phyloP scores from a whole-genome alignment of 2,329 filamentous ascomycete species.

The Colletotrichum sp. region DNA sequence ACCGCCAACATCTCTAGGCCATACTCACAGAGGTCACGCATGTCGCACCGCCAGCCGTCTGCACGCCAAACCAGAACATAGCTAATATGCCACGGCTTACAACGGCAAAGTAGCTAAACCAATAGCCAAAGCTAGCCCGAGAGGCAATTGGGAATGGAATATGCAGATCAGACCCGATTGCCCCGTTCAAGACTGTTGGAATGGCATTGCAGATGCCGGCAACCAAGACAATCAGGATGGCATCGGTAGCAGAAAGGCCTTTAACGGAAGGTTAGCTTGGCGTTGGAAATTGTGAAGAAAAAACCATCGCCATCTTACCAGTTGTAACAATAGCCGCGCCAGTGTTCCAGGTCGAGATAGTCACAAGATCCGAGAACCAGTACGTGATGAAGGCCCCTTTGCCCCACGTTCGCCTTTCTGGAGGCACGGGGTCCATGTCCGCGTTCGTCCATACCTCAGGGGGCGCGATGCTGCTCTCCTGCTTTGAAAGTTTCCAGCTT shows the following conservation, averaged over 20 bases:
- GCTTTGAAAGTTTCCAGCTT: constrained; percentile 21
- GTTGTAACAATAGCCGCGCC: constrained; percentile 33
- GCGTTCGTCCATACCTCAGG: constrained; percentile 39
- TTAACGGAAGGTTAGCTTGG: not conserved
- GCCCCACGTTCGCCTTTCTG: constrained; percentile 48
- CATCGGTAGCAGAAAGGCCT: constrained; percentile 47
- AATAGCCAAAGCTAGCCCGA: constrained; percentile 46
- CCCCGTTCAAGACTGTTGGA: constrained; percentile 49
- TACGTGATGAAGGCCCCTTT: constrained; percentile 36
- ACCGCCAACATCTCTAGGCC: not conserved
- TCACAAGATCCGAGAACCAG: constrained; percentile 52
- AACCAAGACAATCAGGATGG: constrained; percentile 52
- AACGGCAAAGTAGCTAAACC: constrained; percentile 37
- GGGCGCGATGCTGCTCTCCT: constrained; percentile 20
- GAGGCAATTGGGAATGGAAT: constrained; percentile 46
- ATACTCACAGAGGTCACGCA: not conserved
- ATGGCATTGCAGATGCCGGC: constrained; percentile 51
- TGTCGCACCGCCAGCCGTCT: not conserved
- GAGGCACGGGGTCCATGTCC: constrained; percentile 36
- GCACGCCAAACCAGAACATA: not conserved
- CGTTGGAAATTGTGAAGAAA: not conserved
- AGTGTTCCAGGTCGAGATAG: constrained; percentile 32
- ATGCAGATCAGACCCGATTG: constrained; percentile 35
- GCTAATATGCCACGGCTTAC: constrained; percentile 44
- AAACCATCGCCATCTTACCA: constrained; percentile 11